Conservation (phyloP, 805 yeast genomes). For the Schizosaccharomyces pombe region DNA sequence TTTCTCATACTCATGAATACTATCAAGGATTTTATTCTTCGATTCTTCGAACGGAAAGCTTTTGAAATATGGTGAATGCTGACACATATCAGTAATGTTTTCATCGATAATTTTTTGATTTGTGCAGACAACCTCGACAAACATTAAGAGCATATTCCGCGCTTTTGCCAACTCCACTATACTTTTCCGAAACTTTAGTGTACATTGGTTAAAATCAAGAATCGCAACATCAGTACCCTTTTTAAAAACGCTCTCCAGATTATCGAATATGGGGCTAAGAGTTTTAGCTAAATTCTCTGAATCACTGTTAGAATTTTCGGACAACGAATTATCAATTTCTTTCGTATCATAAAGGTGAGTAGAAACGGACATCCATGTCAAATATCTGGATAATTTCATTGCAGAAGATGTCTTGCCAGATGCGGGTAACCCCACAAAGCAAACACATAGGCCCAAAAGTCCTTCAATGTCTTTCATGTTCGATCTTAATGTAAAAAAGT, state of each 20-base stretch:
- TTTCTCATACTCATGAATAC: conserved; percentile 52
- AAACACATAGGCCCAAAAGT: conserved; percentile 1
- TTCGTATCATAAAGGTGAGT: conserved; percentile 38
- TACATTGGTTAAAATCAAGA: conserved; percentile 79
- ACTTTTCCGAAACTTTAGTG: conserved; percentile 42
- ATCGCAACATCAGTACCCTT: conserved; percentile 74
- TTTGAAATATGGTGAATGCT: conserved; percentile 62
- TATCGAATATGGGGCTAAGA: conserved; percentile 44
- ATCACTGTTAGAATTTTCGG: conserved; percentile 34
- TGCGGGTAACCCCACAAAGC: conserved; percentile 57
- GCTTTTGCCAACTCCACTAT: conserved; percentile 35
- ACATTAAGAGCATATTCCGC: conserved; percentile 63
- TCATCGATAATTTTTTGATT: conserved; percentile 54
- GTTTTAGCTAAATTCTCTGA: conserved; percentile 71
- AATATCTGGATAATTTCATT: conserved; percentile 32
- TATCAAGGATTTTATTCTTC: conserved; percentile 40
- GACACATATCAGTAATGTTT: conserved; percentile 67
- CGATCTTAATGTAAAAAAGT: not conserved
- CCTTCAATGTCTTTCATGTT: not conserved
- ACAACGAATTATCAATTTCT: conserved; percentile 79
- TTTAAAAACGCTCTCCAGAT: conserved; percentile 69
- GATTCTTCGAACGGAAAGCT: conserved; percentile 51
- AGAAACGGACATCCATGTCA: not conserved
- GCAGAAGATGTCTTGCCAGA: conserved; percentile 79
- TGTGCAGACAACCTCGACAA: conserved; percentile 78